phyloP scores from a whole-genome alignment of 179 eudicot genomes.

The Pouteria campechiana region DNA sequence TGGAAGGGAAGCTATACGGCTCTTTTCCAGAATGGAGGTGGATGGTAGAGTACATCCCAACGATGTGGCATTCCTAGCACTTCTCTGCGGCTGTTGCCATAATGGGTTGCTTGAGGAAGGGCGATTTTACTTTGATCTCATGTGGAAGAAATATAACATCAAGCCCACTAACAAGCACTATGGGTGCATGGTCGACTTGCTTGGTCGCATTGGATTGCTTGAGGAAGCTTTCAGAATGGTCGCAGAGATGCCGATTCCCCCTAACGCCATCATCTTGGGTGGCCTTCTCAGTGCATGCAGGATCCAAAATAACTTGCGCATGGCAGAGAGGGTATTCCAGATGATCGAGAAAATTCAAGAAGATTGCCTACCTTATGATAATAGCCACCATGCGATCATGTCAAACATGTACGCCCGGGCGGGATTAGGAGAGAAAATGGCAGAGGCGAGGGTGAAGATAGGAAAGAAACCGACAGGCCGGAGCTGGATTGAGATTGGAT shows the following conservation, averaged over 20 bases:
- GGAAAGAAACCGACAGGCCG: slow-evolving; percentile 24
- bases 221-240: slow-evolving; percentile 22
- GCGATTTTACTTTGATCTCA: slow-evolving; percentile 14
- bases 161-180: slow-evolving; percentile 34
- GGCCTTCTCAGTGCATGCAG: slow-evolving; percentile 27
- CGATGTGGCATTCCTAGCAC: slow-evolving; percentile 23
- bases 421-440: slow-evolving; percentile 18
- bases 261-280: slow-evolving; percentile 34
- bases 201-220: slow-evolving; percentile 33
- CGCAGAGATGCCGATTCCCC: slow-evolving; percentile 24
- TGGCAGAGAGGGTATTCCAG: slow-evolving; percentile 16
- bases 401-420: slow-evolving; percentile 25
- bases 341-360: slow-evolving; percentile 19
- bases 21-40: slow-evolving; percentile 16
- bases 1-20: slow-evolving; percentile 18
- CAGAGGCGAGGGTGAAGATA: slow-evolving; percentile 6
- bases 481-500: slow-evolving; percentile 18
- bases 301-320: slow-evolving; percentile 15
- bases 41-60: slow-evolving; percentile 28
- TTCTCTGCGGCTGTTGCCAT: slow-evolving; percentile 33
- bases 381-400: too few species aligned
- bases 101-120: slow-evolving; percentile 34
- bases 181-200: slow-evolving; percentile 29
- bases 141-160: slow-evolving; percentile 17
- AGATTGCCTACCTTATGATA: slow-evolving; percentile 21